phyloP scores from a whole-genome alignment of 179 eudicot genomes.

The Kewa caespitosa region DNA sequence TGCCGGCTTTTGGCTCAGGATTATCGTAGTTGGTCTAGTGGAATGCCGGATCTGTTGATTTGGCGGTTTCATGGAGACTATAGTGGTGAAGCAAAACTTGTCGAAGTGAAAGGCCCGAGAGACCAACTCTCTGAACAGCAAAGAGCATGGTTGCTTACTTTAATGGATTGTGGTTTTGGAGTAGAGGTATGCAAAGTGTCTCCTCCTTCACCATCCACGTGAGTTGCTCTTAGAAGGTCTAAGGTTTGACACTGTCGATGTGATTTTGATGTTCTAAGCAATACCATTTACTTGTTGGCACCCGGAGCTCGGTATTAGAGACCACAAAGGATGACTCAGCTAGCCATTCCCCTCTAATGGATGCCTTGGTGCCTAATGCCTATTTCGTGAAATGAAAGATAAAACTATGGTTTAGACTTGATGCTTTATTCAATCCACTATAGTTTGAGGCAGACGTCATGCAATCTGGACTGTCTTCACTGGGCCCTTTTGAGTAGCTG shows the following conservation, averaged over 20 bases:
- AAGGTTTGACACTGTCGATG: not conserved
- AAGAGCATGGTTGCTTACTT: conserved; percentile 84
- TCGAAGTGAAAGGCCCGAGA: conserved; percentile 93
- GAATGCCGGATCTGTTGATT: conserved; percentile 89
- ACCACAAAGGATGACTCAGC: not conserved
- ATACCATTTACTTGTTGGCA: not conserved
- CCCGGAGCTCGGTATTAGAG: not conserved
- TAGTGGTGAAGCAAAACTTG: conserved; percentile 91
- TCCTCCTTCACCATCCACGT: conserved; percentile 17
- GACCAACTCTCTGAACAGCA: conserved; percentile 97
- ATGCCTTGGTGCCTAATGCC: too few species aligned
- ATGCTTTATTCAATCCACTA: too few species aligned
- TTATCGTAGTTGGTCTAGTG: conserved; percentile 92
- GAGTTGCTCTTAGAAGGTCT: conserved; percentile 4
- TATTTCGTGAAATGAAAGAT: too few species aligned
- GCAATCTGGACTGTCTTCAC: too few species aligned
- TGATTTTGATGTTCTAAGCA: not conserved
- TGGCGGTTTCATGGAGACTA: conserved; percentile 83
- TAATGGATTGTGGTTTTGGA: conserved; percentile 79
- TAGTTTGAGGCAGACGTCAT: too few species aligned
- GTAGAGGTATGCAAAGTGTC: conserved; percentile 83
- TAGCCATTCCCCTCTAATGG: too few species aligned
- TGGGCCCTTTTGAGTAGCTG: too few species aligned
- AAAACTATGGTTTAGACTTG: too few species aligned
- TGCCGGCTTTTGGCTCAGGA: conserved; percentile 85